These are phyloP conservation scores for Xerocomellus dryophilus DNA, from an alignment of 768 basidiomycete species.

Conservation along the genomic window DNA sequence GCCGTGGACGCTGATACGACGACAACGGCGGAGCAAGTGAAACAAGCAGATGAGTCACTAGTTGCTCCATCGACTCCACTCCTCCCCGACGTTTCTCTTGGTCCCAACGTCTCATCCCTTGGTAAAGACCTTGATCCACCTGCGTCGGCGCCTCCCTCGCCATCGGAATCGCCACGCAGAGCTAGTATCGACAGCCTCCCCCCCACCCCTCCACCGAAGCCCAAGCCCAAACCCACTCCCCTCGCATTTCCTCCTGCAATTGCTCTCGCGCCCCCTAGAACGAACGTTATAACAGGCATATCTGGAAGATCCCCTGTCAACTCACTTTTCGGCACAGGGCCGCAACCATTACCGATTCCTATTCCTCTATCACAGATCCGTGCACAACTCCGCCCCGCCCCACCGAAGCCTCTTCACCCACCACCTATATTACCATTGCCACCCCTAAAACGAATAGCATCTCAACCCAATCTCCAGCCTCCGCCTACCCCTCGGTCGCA, in stretches of 20 bases:
- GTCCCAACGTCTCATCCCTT: conserved; percentile 8
- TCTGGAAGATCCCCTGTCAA: conserved; percentile 26
- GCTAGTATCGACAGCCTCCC: conserved; percentile 17
- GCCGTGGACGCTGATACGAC: neutral
- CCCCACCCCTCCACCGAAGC: conserved; percentile 23
- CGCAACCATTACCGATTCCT: conserved; percentile 26
- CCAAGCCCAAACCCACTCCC: conserved; percentile 18
- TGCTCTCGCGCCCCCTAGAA: conserved; percentile 17
- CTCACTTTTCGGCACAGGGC: conserved; percentile 22
- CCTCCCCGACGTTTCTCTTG: conserved; percentile 13
- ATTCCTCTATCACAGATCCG: conserved; percentile 29
- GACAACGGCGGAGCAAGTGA: neutral
- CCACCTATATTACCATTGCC: conserved; percentile 24
- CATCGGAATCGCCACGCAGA: conserved; percentile 5
- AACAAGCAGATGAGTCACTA: neutral
- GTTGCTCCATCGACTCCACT: conserved; percentile 3
- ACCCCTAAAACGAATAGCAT: conserved; percentile 15
- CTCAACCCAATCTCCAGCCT: conserved; percentile 15
- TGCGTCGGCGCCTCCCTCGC: neutral
- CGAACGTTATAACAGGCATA: conserved; percentile 19
- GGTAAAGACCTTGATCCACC: conserved; percentile 12
- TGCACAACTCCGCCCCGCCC: conserved; percentile 29
- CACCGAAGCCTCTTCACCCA: conserved; percentile 20
- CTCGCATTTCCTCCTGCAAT: conserved; percentile 3
- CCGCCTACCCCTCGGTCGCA: conserved; percentile 4